Percentiles rank a stretch among this genome's conserved stretches.
Conservation (phyloP, 2,329 filamentous ascomycete species). For the Fonsecaea pugnacius region DNA sequence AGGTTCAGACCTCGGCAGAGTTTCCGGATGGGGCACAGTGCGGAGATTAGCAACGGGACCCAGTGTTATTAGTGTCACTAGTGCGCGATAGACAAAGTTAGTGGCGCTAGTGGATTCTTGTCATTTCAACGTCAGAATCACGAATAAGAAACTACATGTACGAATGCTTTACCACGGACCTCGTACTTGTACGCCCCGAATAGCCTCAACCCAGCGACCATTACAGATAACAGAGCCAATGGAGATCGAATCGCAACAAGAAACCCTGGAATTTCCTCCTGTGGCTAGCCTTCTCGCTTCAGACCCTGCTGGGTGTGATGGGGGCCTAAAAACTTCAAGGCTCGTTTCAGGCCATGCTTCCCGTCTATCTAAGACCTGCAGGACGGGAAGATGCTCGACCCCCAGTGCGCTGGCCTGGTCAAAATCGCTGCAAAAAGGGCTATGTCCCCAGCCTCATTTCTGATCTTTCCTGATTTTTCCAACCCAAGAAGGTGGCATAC, state of each 20-base stretch:
- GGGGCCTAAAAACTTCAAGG: not conserved
- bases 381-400: not conserved
- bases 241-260: not conserved
- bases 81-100: no score
- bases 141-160: not conserved
- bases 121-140: not conserved
- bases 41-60: not conserved
- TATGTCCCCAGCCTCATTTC: not conserved
- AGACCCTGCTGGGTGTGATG: not conserved
- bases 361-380: not conserved
- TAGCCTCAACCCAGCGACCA: no score
- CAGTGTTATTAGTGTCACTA: not conserved
- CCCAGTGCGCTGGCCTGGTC: not conserved
- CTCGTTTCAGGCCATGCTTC: not conserved
- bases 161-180: no score
- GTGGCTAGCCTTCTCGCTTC: not conserved
- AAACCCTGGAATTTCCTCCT: not conserved
- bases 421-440: not conserved
- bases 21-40: not conserved
- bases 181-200: no score
- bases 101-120: not conserved
- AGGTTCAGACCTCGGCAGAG: constrained; percentile 5
- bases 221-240: no score
- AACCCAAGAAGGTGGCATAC: not conserved
- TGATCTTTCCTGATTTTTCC: not conserved